These are phyloP conservation scores for Alternaria angustiovoidea DNA, from an alignment of 2,329 filamentous ascomycete genomes.

Conservation along the genomic window DNA sequence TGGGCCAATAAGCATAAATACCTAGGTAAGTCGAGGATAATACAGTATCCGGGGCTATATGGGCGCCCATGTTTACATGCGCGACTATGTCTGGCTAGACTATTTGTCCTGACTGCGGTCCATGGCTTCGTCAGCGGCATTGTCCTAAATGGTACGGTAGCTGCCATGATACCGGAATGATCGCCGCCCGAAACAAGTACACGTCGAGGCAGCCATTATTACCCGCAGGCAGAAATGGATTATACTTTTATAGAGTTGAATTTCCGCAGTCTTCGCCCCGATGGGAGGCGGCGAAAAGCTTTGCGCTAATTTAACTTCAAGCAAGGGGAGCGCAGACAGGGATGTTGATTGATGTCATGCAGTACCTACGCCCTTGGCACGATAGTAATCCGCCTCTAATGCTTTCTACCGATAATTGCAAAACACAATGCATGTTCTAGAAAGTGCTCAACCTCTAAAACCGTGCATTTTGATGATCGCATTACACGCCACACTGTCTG, in stretches of 20 bases:
- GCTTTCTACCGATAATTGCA: conserved; percentile 2
- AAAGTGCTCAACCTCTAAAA: conserved; percentile 10
- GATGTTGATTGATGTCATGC: conserved; percentile 15
- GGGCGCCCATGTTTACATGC: background rate
- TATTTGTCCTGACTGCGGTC: background rate
- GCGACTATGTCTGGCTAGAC: conserved; percentile 5
- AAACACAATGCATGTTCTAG: background rate
- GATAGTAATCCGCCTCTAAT: conserved; percentile 1
- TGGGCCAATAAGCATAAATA: conserved; percentile 4
- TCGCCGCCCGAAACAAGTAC: background rate
- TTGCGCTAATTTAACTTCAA: conserved; percentile 14
- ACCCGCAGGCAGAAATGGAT: background rate
- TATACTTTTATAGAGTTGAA: conserved; percentile 7
- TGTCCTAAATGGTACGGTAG: background rate
- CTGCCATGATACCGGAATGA: conserved; percentile 1
- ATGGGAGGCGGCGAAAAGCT: conserved; percentile 16
- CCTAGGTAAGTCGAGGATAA: background rate
- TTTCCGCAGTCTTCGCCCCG: conserved; percentile 18
- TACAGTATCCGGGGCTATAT: conserved; percentile 1
- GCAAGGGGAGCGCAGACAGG: conserved; percentile 20
- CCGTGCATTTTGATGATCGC: conserved; percentile 17
- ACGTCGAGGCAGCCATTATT: background rate
- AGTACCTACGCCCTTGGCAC: background rate
- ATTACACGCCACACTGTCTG: conserved; percentile 17
- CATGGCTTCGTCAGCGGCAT: conserved; percentile 1